Percentiles rank a stretch among this genome's conserved stretches.
Evolutionary conservation across 441 rosid species (phyloP).

Genomic region (Geranium incanum): DNA sequence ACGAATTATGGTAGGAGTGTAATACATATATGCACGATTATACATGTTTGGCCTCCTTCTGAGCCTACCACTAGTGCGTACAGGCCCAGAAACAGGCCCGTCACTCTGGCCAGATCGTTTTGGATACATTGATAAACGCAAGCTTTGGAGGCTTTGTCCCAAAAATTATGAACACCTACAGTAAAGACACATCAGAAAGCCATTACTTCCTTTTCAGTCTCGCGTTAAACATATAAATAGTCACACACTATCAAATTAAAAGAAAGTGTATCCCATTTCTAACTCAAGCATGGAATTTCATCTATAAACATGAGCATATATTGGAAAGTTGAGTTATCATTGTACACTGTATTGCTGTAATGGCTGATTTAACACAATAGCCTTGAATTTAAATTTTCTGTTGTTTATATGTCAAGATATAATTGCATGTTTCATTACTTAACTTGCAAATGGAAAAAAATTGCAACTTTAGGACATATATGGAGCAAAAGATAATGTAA

Average conservation of each 20-base stretch:
- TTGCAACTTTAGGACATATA: neutral
- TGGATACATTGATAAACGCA: constrained; percentile 65
- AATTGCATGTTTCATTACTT: constrained; percentile 15
- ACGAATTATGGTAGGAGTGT: constrained; percentile 45
- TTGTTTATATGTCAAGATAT: neutral
- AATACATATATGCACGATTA: constrained; percentile 58
- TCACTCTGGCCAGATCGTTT: constrained; percentile 79
- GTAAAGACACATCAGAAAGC: constrained; percentile 11
- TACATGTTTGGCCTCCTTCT: constrained; percentile 73
- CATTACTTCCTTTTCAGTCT: neutral
- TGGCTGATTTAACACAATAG: neutral
- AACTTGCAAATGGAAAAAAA: neutral
- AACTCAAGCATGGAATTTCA: neutral
- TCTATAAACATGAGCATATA: neutral
- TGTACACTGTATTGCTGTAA: neutral
- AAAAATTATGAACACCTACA: constrained; percentile 32
- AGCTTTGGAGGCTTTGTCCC: constrained; percentile 31
- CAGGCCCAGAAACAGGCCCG: constrained; percentile 73
- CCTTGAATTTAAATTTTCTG: neutral
- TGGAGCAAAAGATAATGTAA: neutral
- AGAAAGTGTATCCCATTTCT: neutral
- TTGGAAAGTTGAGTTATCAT: neutral
- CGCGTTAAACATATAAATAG: neutral
- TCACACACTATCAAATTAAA: neutral
- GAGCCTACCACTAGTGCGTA: constrained; percentile 89